Percentiles rank a stretch among this genome's conserved stretches.
phyloP scores from a whole-genome alignment of 129 eudicot species.

The carrot (Daucus carota) region DNA sequence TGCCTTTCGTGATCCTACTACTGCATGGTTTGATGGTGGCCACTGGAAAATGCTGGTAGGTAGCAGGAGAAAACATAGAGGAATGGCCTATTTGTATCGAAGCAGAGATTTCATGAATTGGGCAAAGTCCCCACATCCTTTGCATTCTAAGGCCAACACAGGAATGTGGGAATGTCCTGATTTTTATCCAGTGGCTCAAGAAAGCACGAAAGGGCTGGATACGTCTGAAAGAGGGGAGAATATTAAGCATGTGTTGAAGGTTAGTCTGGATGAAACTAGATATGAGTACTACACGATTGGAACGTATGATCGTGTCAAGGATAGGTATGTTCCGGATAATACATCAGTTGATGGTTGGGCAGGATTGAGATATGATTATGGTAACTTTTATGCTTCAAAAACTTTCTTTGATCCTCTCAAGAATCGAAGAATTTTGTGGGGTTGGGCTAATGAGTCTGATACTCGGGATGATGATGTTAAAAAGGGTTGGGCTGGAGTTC shows the following conservation, averaged over 20 bases:
- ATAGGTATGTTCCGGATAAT: not conserved
- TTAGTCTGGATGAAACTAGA: not conserved
- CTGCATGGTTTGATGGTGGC: not conserved
- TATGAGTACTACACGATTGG: constrained; percentile 3
- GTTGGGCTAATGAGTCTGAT: not conserved
- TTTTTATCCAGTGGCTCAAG: not conserved
- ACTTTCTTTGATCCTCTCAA: not conserved
- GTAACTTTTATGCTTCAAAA: constrained; percentile 6
- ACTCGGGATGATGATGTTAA: not conserved
- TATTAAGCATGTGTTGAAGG: not conserved
- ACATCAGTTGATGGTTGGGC: constrained; percentile 5
- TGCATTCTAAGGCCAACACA: not conserved
- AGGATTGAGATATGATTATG: constrained; percentile 3
- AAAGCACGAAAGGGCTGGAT: not conserved
- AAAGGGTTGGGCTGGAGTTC: constrained; percentile 2
- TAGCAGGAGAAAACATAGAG: not conserved
- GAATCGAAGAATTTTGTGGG: not conserved
- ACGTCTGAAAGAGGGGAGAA: not conserved
- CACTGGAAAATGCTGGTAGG: not conserved
- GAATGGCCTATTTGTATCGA: not conserved
- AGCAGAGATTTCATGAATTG: not conserved
- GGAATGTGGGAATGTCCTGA: constrained; percentile 5
- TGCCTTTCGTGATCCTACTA: not conserved
- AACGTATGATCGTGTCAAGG: not conserved
- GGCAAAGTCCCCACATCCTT: not conserved